Percentiles rank a stretch among this genome's conserved stretches.
phyloP scores from a whole-genome alignment of 129 eudicot genomes.

The Flaveria bidentis region DNA sequence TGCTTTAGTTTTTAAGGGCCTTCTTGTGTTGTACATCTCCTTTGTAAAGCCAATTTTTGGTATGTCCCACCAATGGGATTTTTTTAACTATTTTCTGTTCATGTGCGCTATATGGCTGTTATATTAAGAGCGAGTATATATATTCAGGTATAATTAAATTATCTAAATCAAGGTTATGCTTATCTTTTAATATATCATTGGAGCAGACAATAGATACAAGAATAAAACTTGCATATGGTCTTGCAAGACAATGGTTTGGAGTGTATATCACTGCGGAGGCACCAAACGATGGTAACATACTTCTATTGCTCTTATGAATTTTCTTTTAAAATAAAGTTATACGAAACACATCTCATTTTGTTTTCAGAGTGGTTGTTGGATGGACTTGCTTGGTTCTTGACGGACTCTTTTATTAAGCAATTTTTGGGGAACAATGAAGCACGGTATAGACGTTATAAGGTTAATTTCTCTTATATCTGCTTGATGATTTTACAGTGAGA shows the following conservation, averaged over 20 bases:
- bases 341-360: slow-evolving; percentile 29
- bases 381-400: slow-evolving; percentile 91
- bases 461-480: slow-evolving; percentile 23
- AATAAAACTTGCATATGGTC: slow-evolving; percentile 86
- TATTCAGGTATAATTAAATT: slow-evolving; percentile 14
- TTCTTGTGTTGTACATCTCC: background rate
- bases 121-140: slow-evolving; percentile 12
- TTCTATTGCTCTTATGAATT: slow-evolving; percentile 10
- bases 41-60: background rate
- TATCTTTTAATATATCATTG: slow-evolving; percentile 17
- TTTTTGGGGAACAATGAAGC: slow-evolving; percentile 96
- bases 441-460: slow-evolving; percentile 92
- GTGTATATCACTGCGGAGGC: slow-evolving; percentile 89
- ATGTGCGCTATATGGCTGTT: slow-evolving; percentile 7
- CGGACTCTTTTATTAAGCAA: slow-evolving; percentile 81
- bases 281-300: slow-evolving; percentile 78
- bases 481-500: slow-evolving; percentile 13
- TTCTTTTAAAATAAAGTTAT: slow-evolving; percentile 7
- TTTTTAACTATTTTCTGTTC: slow-evolving; percentile 2
- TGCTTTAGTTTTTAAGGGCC: slow-evolving; percentile 1
- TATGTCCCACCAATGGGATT: slow-evolving; percentile 2
- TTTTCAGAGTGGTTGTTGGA: slow-evolving; percentile 91
- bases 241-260: slow-evolving; percentile 99
- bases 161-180: slow-evolving; percentile 25
- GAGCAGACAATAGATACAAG: slow-evolving; percentile 85